Conservation (phyloP, 768 basidiomycete species). For the Clathrus columnatus region DNA sequence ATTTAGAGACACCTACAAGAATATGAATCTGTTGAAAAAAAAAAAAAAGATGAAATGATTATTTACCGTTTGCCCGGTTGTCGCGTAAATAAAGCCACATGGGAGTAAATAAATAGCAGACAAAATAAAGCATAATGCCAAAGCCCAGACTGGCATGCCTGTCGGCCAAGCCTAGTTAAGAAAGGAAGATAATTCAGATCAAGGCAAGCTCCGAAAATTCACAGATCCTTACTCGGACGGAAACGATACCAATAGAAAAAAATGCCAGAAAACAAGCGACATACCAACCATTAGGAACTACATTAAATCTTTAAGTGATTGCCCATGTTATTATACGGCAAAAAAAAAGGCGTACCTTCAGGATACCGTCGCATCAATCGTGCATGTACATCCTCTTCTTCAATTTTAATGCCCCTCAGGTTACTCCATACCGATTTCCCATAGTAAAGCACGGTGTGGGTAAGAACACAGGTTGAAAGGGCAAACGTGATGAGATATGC, state of each 20-base stretch:
- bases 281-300: conserved; percentile 30
- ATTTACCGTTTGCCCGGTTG: conserved; percentile 27
- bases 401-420: conserved; percentile 16
- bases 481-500: conserved; percentile 34
- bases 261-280: conserved; percentile 21
- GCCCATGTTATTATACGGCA: not conserved
- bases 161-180: conserved; percentile 25
- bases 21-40: not conserved
- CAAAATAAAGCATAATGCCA: conserved; percentile 28
- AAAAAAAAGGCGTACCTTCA: conserved; percentile 20
- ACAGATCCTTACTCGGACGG: conserved; percentile 24
- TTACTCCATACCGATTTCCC: conserved; percentile 28
- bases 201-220: not conserved
- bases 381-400: conserved; percentile 38
- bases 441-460: conserved; percentile 36
- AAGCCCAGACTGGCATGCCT: conserved; percentile 33
- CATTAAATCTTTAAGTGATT: not conserved
- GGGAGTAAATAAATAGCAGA: conserved; percentile 34
- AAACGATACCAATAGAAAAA: conserved; percentile 25
- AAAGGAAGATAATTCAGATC: conserved; percentile 1
- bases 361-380: conserved; percentile 38
- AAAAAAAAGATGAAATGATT: not conserved
- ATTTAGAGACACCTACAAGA: conserved; percentile 30
- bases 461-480: conserved; percentile 29
- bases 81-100: conserved; percentile 34